Evolutionary conservation across 83 land plant genomes (phyloP).

Genomic region (Thuja plicata): DNA sequence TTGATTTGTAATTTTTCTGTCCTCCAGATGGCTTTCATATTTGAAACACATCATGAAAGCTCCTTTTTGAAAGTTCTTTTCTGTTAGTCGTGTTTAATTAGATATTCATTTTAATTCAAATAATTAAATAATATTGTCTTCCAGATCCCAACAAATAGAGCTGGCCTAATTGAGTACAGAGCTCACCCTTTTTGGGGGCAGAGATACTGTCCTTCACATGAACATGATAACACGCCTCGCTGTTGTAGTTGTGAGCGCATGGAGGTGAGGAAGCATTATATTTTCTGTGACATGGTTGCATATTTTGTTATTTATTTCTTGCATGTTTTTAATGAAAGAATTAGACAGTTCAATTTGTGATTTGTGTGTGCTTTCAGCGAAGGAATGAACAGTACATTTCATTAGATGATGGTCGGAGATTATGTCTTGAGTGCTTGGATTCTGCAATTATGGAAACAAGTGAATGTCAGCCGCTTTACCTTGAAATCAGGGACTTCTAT

Average conservation of each 20-base stretch:
- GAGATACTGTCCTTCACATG: conserved; percentile 93
- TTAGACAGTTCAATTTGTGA: neutral
- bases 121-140: neutral
- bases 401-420: conserved; percentile 68
- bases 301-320: neutral
- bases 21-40: conserved; percentile 1
- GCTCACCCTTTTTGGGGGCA: conserved; percentile 97
- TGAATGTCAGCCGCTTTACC: conserved; percentile 91
- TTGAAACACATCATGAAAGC: neutral
- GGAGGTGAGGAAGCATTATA: conserved; percentile 55
- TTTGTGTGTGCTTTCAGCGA: conserved; percentile 34
- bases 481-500: conserved; percentile 81
- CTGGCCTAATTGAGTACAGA: conserved; percentile 91
- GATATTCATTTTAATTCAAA: neutral
- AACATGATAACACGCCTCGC: conserved; percentile 80
- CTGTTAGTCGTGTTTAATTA: neutral
- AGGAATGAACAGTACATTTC: conserved; percentile 49
- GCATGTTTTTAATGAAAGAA: neutral
- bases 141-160: conserved; percentile 86
- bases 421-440: conserved; percentile 85
- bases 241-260: conserved; percentile 97
- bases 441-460: conserved; percentile 87
- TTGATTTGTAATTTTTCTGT: neutral
- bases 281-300: neutral
- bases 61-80: neutral